A percentile compares a stretch with the other conserved stretches of the same genome.
Conservation (phyloP, 352 stramenopile species). For the Salisapilia sapeloensis region DNA sequence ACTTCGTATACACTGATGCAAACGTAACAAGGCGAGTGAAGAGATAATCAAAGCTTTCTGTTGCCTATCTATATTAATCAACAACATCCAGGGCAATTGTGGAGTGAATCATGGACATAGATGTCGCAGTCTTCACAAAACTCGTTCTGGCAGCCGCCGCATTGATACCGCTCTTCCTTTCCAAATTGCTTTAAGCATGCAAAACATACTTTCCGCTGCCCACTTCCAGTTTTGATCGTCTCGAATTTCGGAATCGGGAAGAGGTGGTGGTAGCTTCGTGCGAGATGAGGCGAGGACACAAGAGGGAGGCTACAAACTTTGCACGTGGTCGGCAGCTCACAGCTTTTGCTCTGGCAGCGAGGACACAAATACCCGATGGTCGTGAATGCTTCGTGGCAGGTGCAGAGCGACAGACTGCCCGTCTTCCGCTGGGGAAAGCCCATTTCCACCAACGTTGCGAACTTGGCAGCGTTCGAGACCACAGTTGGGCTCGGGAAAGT, state of each 20-base stretch:
- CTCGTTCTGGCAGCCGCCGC: conserved; percentile 76
- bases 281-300: conserved; percentile 93
- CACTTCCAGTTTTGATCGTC: conserved; percentile 30
- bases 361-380: conserved; percentile 89
- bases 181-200: neutral
- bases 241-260: conserved; percentile 93
- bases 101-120: conserved; percentile 96
- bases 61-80: conserved; percentile 12
- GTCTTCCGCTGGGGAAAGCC: conserved; percentile 62
- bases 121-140: conserved; percentile 97
- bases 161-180: conserved; percentile 16
- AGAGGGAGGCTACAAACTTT: conserved; percentile 93
- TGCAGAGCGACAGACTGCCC: conserved; percentile 65
- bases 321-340: conserved; percentile 91
- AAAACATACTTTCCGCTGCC: conserved; percentile 5
- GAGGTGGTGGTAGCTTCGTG: conserved; percentile 95
- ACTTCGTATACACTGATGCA: no score
- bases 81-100: conserved; percentile 95
- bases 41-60: no score
- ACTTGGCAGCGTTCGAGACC: conserved; percentile 38
- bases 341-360: conserved; percentile 87
- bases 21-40: no score
- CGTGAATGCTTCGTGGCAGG: conserved; percentile 74
- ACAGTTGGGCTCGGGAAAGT: conserved; percentile 87
- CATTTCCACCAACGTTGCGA: conserved; percentile 74